These are phyloP conservation scores for Fusarium metavorans DNA, from an alignment of 2,329 filamentous ascomycete genomes.

Conservation along the genomic window DNA sequence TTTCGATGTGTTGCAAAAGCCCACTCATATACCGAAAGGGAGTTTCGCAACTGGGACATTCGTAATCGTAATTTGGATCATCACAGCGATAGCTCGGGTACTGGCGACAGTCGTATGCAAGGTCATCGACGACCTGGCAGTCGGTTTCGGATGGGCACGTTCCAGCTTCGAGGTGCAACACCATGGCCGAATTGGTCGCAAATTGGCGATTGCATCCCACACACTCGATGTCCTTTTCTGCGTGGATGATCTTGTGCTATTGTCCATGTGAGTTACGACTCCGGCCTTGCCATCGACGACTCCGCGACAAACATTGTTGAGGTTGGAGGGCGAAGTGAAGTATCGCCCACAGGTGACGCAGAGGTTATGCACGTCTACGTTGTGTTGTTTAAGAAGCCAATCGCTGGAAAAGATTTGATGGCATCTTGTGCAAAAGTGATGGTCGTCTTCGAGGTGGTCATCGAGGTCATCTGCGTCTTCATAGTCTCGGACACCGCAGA, in stretches of 20 bases:
- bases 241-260: constrained; percentile 37
- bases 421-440: background rate
- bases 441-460: background rate
- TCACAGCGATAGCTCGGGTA: background rate
- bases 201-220: constrained; percentile 32
- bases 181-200: constrained; percentile 34
- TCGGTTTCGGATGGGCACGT: constrained; percentile 27
- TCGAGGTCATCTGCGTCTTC: background rate
- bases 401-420: background rate
- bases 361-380: constrained; percentile 18
- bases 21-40: constrained; percentile 27
- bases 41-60: constrained; percentile 31
- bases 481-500: background rate
- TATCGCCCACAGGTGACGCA: constrained; percentile 23
- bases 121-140: background rate
- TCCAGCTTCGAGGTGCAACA: constrained; percentile 42
- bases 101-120: constrained; percentile 4
- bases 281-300: background rate
- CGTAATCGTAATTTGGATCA: constrained; percentile 34
- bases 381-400: constrained; percentile 7
- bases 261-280: background rate
- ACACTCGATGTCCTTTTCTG: constrained; percentile 21
- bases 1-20: constrained; percentile 42
- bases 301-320: constrained; percentile 19
- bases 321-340: constrained; percentile 21